A percentile compares a stretch with the other conserved stretches of the same genome.
phyloP scores from a whole-genome alignment of 208 protist genomes.

The Trypanosoma lewisi region DNA sequence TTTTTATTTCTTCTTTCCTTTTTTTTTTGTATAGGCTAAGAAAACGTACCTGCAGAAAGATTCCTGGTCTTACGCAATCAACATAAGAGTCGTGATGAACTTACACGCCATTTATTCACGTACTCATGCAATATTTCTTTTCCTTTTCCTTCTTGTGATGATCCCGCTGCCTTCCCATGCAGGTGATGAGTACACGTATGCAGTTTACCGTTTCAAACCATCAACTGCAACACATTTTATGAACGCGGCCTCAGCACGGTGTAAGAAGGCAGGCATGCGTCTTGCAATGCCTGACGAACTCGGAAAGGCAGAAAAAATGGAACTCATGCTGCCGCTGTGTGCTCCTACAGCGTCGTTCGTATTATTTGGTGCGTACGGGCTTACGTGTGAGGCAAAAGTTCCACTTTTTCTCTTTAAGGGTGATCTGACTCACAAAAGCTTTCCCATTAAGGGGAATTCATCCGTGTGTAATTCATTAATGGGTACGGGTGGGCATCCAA shows the following conservation, averaged over 20 bases:
- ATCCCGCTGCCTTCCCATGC: background rate
- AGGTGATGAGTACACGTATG: background rate
- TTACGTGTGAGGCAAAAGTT: background rate
- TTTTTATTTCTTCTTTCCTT: too few relatives aligned
- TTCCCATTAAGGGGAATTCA: background rate
- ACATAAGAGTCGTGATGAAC: background rate
- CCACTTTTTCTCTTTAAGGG: background rate
- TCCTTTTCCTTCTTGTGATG: background rate
- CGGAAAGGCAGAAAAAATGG: background rate
- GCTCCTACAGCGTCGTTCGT: background rate
- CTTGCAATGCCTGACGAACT: background rate
- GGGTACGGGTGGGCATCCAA: background rate
- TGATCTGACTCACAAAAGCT: background rate
- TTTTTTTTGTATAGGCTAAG: too few relatives aligned
- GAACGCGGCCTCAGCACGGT: background rate
- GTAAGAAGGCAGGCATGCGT: background rate
- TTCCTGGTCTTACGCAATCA: too few relatives aligned
- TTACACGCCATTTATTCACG: background rate
- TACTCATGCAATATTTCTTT: background rate
- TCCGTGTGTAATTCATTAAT: background rate
- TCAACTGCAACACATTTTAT: too few relatives aligned
- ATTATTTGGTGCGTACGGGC: background rate
- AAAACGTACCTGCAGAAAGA: too few relatives aligned
- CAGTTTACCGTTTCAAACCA: too few relatives aligned
- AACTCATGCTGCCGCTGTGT: background rate